These are phyloP conservation scores for Amanita polypyramis DNA, from an alignment of 768 basidiomycete genomes.

Conservation along the genomic window DNA sequence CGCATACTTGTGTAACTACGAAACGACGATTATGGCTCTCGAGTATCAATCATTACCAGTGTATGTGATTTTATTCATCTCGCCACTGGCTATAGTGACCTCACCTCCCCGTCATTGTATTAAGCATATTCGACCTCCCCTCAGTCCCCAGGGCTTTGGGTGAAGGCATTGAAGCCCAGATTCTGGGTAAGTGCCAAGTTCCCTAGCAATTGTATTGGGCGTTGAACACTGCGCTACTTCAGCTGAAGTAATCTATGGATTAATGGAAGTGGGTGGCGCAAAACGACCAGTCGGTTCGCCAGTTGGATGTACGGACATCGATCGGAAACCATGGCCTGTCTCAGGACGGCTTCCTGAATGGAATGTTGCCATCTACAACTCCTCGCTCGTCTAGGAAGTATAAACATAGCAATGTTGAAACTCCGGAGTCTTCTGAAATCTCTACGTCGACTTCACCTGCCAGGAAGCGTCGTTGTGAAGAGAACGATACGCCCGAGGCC, in stretches of 20 bases:
- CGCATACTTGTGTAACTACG: too few relatives aligned
- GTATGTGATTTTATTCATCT: conserved; percentile 28
- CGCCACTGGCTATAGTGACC: conserved; percentile 21
- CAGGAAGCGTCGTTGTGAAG: too few relatives aligned
- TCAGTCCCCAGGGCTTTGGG: conserved; percentile 41
- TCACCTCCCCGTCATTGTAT: conserved; percentile 16
- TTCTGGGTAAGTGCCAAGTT: background rate
- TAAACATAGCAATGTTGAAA: too few relatives aligned
- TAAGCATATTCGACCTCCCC: conserved; percentile 51
- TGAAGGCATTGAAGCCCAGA: conserved; percentile 25
- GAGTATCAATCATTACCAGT: conserved; percentile 30
- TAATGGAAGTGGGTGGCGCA: background rate
- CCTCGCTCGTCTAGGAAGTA: too few relatives aligned
- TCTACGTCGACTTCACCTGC: too few relatives aligned
- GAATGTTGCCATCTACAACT: too few relatives aligned
- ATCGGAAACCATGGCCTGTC: too few relatives aligned
- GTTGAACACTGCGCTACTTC: background rate
- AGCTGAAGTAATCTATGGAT: background rate
- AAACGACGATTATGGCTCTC: background rate
- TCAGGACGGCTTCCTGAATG: too few relatives aligned
- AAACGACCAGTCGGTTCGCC: too few relatives aligned
- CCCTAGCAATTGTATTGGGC: background rate
- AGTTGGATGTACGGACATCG: too few relatives aligned
- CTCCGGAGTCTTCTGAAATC: too few relatives aligned
- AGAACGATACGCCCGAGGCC: too few relatives aligned